Conservation (phyloP, 2,329 filamentous ascomycete genomes). For the Arthroderma sp. region DNA sequence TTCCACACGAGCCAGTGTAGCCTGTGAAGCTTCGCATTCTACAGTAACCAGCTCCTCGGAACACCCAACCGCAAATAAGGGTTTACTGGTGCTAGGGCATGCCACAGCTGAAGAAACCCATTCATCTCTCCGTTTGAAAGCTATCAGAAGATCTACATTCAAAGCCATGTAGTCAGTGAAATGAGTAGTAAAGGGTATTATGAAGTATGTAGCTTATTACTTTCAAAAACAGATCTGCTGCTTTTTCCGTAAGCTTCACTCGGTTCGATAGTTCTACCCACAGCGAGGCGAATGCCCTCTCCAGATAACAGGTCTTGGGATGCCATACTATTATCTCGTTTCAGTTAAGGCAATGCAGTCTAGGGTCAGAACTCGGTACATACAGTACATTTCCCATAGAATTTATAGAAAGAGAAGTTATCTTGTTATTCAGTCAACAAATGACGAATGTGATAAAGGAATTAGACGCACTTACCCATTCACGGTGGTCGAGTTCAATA, state of each 20-base stretch:
- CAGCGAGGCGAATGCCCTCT: background rate
- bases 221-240: background rate
- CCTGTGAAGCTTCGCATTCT: constrained; percentile 20
- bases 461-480: constrained; percentile 11
- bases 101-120: constrained; percentile 30
- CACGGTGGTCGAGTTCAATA: constrained; percentile 4
- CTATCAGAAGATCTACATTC: constrained; percentile 3
- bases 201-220: background rate
- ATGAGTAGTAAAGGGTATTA: background rate
- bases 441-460: background rate
- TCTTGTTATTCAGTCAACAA: constrained; percentile 15
- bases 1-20: constrained; percentile 21
- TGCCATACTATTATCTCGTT: background rate
- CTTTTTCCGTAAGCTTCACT: background rate
- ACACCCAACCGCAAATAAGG: constrained; percentile 29
- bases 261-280: constrained; percentile 5
- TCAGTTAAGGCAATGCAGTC: background rate
- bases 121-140: constrained; percentile 18
- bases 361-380: background rate
- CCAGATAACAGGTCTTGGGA: background rate
- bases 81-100: constrained; percentile 20
- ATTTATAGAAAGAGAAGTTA: constrained; percentile 28
- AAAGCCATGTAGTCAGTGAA: background rate
- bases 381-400: constrained; percentile 21
- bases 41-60: constrained; percentile 28